A percentile compares a stretch with the other conserved stretches of the same genome.
phyloP scores from a whole-genome alignment of 768 basidiomycete genomes.

The Psilocybe tampanensis region DNA sequence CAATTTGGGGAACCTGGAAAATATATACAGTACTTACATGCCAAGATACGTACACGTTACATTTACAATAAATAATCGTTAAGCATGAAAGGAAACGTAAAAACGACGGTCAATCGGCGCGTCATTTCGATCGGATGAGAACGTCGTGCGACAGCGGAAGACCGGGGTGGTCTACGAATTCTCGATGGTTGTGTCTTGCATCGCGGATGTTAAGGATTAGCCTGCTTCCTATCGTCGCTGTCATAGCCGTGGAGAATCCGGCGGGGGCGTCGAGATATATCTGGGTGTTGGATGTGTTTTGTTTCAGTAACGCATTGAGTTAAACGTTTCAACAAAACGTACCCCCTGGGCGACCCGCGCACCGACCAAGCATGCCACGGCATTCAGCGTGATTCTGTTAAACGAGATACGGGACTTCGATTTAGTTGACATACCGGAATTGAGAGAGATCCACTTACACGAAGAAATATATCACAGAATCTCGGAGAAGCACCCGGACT shows the following conservation, averaged over 20 bases:
- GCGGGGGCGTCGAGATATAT: background rate
- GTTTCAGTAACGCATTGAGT: too few relatives aligned
- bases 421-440: too few relatives aligned
- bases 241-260: background rate
- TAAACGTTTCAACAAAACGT: background rate
- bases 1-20: too few relatives aligned
- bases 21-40: too few relatives aligned
- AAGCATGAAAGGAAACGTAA: too few relatives aligned
- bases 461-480: constrained; percentile 1
- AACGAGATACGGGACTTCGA: too few relatives aligned
- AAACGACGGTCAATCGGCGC: background rate
- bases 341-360: background rate
- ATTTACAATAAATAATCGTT: too few relatives aligned
- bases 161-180: background rate
- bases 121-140: background rate
- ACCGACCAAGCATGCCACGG: background rate
- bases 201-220: background rate
- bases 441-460: constrained; percentile 1
- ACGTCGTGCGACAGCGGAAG: background rate
- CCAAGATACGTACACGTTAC: too few relatives aligned
- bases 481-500: background rate
- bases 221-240: background rate
- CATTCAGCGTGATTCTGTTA: background rate
- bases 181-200: background rate
- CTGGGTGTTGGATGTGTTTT: background rate